Base-by-base conservation (phyloP, 208 protist genomes). In the Leishmania tropica region DNA sequence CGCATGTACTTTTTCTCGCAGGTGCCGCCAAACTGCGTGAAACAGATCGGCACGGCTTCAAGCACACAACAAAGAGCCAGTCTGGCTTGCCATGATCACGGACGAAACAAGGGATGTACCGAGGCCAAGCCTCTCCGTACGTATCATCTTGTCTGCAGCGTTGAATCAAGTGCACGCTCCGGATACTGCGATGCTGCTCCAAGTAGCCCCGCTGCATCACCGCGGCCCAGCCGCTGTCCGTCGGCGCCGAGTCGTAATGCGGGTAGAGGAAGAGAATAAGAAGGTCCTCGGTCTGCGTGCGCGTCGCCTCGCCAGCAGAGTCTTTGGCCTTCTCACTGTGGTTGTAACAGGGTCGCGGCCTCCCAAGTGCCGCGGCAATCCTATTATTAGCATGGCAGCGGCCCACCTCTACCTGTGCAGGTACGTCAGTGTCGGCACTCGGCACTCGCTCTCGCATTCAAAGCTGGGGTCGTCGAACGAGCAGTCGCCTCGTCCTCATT, bases 201-300 rank as follows among this genome's bases (percentile, higher is more conserved):
- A 91, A 88, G 71, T 81, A 87, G 19, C 72, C 8, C 31, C 81
- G 78, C 21, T 67, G 19, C 62, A 82, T 86, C 31, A 92, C 76
- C 45, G 84, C 85, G 56, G 93, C 92, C 64, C 88, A 89, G 45
- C 77, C 87, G 37, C 73, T 68, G 24, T 78, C 88, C 15, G 78
- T 85, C 37, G 53, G 65, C 47, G 84, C 47, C 31, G 88, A 83
- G 71, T 76, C 88, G 85, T 94, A 91, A 65, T 94, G 90, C 2
- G 90, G 89, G 68, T 89, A 92, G 2, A 92, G 79, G 1, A 88
- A 85, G 17, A 94, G 75, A 42, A 92, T 80, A 13, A 94, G 81
- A 3, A 93, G 75, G 8, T 79, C 67, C 76, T 90, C 81, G 40
- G 86, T 76, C n/a, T 83, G 73, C 37, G 87, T 83, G 31, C 70